Evolutionary conservation across 768 basidiomycete genomes (phyloP), one percentile per base, ranked within the genome.

Genomic region (Stropharia rugosoannulata): DNA sequence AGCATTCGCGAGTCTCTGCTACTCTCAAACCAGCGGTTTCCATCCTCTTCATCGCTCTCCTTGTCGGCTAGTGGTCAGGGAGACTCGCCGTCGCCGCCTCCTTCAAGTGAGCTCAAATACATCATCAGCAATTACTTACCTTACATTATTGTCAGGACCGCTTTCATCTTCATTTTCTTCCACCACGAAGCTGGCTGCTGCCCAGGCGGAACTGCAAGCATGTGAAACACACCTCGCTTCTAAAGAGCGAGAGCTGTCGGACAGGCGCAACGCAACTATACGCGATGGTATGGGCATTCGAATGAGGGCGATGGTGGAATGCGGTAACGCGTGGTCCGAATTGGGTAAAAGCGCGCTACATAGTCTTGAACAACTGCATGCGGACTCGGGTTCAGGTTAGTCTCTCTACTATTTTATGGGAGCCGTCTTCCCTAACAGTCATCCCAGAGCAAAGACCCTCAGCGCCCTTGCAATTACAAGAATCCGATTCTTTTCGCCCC

Each of bases 201-300:
- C 90, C 0, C 91, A 93, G 60, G 74, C 85, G 0, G 88, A 93
- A 59, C 74, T 93, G 16, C 90, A 91, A 62, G 92, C 89, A 8
- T 94, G 92, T 67, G 91, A 94, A 65, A 74, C 80, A 0, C 87
- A 87, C 52, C 77, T 94, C 2, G 85, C 85, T 0, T 56, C 72
- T 25, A 90, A 90, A 66, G 90, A 94, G 65, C 77, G 71, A 16
- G 86, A 86, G 55, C 77, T 92, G 6, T 80, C 80, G 5, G 63
- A 64, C 0, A 71, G 78, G 46, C 76, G 90, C 0, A 67, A 73
- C n/a, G 72, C 72, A n/a, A 75, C 85, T 7, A 76, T 90, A 11
- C 73, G 78, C 5, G 80, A 84, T 41, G 89, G 89, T 0, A 74
- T 94, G 18, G 76, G 80, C 1, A 73, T 75, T 3, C 78, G 92